These are phyloP conservation scores for Aureobasidium sp. DNA, from an alignment of 2,329 filamentous ascomycete genomes.

Conservation along the genomic window DNA sequence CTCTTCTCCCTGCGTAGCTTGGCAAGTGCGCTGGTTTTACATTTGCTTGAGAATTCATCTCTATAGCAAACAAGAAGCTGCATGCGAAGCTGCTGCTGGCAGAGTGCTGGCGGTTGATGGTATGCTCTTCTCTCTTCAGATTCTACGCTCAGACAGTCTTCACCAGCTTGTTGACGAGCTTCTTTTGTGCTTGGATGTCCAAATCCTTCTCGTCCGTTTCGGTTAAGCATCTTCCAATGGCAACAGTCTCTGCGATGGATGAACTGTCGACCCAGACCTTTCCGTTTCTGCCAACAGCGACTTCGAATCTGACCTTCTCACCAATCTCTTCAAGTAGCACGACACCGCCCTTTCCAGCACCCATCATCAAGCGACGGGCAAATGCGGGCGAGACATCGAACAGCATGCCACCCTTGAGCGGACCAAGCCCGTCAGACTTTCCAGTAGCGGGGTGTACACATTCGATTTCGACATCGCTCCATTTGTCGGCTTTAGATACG, in stretches of 20 bases:
- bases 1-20: not conserved
- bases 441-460: slow-evolving; percentile 82
- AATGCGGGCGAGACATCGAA: slow-evolving; percentile 74
- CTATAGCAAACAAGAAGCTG: not conserved
- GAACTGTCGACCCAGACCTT: slow-evolving; percentile 85
- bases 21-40: not conserved
- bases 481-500: slow-evolving; percentile 66
- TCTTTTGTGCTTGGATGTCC: slow-evolving; percentile 60
- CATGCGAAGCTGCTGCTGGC: not conserved
- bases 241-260: slow-evolving; percentile 62
- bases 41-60: not conserved
- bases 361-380: slow-evolving; percentile 66
- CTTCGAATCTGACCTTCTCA: slow-evolving; percentile 80
- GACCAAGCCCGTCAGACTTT: slow-evolving; percentile 80
- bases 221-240: slow-evolving; percentile 70
- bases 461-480: slow-evolving; percentile 84
- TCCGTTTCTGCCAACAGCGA: slow-evolving; percentile 88
- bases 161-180: slow-evolving; percentile 59
- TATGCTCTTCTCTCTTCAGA: not conserved
- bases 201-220: slow-evolving; percentile 66
- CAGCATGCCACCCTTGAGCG: slow-evolving; percentile 77
- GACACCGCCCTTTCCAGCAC: slow-evolving; percentile 57
- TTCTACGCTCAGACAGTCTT: slow-evolving; percentile 42
- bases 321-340: slow-evolving; percentile 75
- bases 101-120: not conserved